These are phyloP conservation scores for Rhododendron kiyosumense DNA, from an alignment of 148 eudicot genomes.

Conservation along the genomic window DNA sequence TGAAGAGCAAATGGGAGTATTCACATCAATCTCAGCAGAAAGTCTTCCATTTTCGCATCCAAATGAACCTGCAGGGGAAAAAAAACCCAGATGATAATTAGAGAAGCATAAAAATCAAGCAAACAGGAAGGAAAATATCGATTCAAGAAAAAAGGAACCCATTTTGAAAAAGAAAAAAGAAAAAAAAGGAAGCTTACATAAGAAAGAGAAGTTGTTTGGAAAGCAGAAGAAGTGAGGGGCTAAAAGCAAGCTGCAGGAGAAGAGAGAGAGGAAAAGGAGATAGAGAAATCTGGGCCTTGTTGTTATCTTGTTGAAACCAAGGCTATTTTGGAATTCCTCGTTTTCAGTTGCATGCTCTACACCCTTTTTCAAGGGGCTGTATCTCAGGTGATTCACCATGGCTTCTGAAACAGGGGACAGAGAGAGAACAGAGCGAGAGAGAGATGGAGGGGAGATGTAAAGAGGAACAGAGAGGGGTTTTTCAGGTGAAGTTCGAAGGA, in stretches of 20 bases:
- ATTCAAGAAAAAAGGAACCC: no score
- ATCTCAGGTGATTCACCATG: slow-evolving; percentile 76
- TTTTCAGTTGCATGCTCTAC: slow-evolving; percentile 22
- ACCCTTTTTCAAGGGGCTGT: slow-evolving; percentile 51
- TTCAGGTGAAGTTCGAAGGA: background rate
- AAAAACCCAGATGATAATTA: no score
- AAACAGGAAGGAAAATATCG: background rate
- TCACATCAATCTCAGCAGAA: slow-evolving; percentile 27
- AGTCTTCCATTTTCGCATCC: slow-evolving; percentile 37
- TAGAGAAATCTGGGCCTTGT: slow-evolving; percentile 36
- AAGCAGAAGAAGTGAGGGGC: slow-evolving; percentile 29
- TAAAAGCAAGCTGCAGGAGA: slow-evolving; percentile 47
- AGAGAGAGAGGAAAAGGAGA: slow-evolving; percentile 36
- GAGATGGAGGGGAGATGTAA: background rate
- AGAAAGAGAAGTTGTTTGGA: slow-evolving; percentile 29
- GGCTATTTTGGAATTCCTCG: slow-evolving; percentile 35
- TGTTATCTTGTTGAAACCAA: slow-evolving; percentile 26
- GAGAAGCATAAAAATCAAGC: background rate
- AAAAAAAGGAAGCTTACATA: slow-evolving; percentile 34
- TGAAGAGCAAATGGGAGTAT: slow-evolving; percentile 53
- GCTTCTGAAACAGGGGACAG: background rate
- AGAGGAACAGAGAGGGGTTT: background rate
- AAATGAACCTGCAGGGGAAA: slow-evolving; percentile 67
- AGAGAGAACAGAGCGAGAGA: background rate
- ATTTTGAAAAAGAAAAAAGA: no score